Evolutionary conservation across 2,329 filamentous ascomycete species (phyloP), one percentile per base, ranked within the genome.

Genomic region (Venturia carpophila): DNA sequence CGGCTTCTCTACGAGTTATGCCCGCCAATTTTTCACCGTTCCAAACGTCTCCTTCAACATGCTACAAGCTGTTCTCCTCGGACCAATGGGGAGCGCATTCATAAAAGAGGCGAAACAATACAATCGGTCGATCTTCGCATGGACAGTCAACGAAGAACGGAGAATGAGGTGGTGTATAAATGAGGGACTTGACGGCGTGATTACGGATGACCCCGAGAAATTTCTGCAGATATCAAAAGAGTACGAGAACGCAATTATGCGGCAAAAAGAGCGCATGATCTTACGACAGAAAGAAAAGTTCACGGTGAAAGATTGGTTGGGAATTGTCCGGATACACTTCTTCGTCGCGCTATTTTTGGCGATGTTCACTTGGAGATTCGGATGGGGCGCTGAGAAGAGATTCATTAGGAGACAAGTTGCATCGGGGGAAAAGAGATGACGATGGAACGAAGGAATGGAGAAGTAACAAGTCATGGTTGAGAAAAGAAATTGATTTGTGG

Each of bases 141-240:
- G 93, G 93, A 97, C 92, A 0, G 89, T 96, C 62, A 96, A 97
- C 73, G 83, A 88, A 17, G 83, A 84, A 68, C 79, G 81, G 62
- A 84, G 86, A 76, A 97, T 97, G 92, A 83, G 86, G 70, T 96
- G 91, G 91, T 83, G 85, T 68, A 84, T 96, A 42, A 75, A 80
- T 37, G 77, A 83, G 52, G 73, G 75, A 3, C 78, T 96, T 0
- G 90, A 96, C 70, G 92, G 90, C 0, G 88, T 96, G 5, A 87
- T 96, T 64, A 96, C 92, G 0, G 92, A 97, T 72, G 87, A 96
- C 69, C 90, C 90, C 0, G 83, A 83, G 72, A 75, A 83, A 68
- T 93, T 87, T 71, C 72, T 86, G 30, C 82, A 87, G 56, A 81
- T 91, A 1, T 85, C 83, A 67, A 71, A 79, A 55, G 68, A 66